Evolutionary conservation across 2,329 filamentous ascomycete genomes (phyloP).

Genomic region (Arachnomyces sp.): DNA sequence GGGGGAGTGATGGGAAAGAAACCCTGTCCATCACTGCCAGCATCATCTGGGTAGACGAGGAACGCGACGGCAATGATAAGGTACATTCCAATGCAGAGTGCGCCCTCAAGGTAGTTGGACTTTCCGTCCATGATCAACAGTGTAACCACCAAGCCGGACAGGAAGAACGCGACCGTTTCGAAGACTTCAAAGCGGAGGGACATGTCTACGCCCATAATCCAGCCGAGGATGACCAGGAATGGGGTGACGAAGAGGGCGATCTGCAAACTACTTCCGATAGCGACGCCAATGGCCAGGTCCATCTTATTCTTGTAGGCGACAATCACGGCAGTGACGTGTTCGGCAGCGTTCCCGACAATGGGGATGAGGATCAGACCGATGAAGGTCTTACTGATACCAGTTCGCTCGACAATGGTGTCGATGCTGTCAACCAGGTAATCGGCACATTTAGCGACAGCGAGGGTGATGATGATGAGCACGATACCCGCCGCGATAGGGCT

Average conservation of each 20-base stretch:
- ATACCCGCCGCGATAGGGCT: conserved; percentile 54
- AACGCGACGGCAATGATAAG: conserved; percentile 41
- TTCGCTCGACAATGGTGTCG: conserved; percentile 59
- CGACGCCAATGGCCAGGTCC: conserved; percentile 64
- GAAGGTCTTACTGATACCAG: conserved; percentile 69
- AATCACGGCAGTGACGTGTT: conserved; percentile 73
- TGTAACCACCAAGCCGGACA: conserved; percentile 65
- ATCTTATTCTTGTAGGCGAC: conserved; percentile 67
- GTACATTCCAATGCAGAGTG: conserved; percentile 56
- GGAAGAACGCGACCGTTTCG: conserved; percentile 68
- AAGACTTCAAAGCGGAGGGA: conserved; percentile 74
- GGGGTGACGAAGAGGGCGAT: conserved; percentile 76
- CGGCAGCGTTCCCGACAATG: conserved; percentile 71
- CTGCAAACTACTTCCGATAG: conserved; percentile 73
- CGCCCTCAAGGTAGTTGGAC: conserved; percentile 75
- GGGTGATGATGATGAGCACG: conserved; percentile 61
- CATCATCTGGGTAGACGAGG: conserved; percentile 41
- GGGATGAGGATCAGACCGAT: conserved; percentile 72
- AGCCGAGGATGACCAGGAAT: conserved; percentile 69
- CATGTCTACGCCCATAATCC: conserved; percentile 66
- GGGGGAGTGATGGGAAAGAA: neutral
- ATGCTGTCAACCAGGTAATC: conserved; percentile 72
- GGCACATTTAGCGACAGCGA: conserved; percentile 64
- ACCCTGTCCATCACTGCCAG: conserved; percentile 9
- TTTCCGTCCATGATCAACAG: conserved; percentile 72